Conservation (phyloP, 768 basidiomycete species). For the Suillus subluteus region DNA sequence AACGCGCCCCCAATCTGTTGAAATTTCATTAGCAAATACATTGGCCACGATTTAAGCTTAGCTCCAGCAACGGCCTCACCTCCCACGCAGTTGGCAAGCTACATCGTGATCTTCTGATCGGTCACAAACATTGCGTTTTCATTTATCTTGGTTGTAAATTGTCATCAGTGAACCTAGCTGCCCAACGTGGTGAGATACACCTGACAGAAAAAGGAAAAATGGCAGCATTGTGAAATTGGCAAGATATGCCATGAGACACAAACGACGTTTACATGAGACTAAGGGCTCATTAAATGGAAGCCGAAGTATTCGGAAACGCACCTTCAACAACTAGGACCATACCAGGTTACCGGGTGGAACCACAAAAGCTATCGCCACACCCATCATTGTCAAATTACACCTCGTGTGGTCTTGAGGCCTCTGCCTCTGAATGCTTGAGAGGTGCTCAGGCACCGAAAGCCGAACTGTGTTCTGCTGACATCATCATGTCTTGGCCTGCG, state of each 20-base stretch:
- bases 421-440: neutral
- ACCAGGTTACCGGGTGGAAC: neutral
- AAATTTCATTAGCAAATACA: too few species aligned
- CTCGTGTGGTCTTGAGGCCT: neutral
- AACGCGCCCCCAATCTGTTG: neutral
- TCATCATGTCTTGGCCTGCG: neutral
- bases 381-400: neutral
- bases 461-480: neutral
- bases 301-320: neutral
- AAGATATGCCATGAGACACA: neutral
- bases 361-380: neutral
- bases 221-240: neutral
- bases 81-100: neutral
- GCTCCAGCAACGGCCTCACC: neutral
- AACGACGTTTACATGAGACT: neutral
- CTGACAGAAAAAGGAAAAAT: neutral
- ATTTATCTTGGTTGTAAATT: neutral
- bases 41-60: too few species aligned
- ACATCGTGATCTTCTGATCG: too few species aligned
- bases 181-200: neutral
- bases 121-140: neutral
- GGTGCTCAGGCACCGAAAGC: neutral
- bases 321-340: too few species aligned
- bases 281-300: neutral
- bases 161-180: too few species aligned